Percentiles rank a stretch among this genome's conserved stretches.
phyloP scores from a whole-genome alignment of 2,329 filamentous ascomycete genomes.

The Sphaceloma murrayae region DNA sequence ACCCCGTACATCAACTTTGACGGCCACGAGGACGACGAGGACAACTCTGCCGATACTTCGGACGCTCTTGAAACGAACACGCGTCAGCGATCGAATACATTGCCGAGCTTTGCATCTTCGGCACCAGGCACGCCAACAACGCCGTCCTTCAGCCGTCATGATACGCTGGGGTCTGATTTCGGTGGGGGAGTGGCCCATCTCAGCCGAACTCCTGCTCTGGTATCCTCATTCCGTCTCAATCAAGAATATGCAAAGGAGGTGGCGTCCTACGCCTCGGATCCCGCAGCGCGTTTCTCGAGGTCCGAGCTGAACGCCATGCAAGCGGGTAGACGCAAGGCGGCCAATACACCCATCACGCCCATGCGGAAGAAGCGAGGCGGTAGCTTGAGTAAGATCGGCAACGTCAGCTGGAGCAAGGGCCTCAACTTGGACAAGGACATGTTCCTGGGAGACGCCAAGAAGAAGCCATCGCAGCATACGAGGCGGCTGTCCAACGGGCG shows the following conservation, averaged over 20 bases:
- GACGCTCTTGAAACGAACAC: slow-evolving; percentile 30
- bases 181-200: slow-evolving; percentile 51
- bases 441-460: slow-evolving; percentile 9
- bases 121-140: slow-evolving; percentile 11
- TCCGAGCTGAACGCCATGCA: slow-evolving; percentile 52
- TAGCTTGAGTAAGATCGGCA: slow-evolving; percentile 19
- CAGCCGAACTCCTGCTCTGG: slow-evolving; percentile 51
- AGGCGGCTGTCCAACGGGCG: slow-evolving; percentile 7
- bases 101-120: slow-evolving; percentile 37
- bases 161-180: background rate
- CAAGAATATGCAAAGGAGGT: slow-evolving; percentile 42
- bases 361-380: slow-evolving; percentile 41
- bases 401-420: slow-evolving; percentile 16
- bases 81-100: slow-evolving; percentile 41
- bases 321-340: slow-evolving; percentile 55
- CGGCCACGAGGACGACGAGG: slow-evolving; percentile 52
- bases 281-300: slow-evolving; percentile 53
- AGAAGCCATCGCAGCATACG: slow-evolving; percentile 9
- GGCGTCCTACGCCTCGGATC: slow-evolving; percentile 50
- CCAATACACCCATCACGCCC: slow-evolving; percentile 59
- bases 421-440: slow-evolving; percentile 13
- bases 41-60: slow-evolving; percentile 33
- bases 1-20: slow-evolving; percentile 48
- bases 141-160: slow-evolving; percentile 1
- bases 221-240: slow-evolving; percentile 65